These are phyloP conservation scores for Oryza meyeriana DNA, from an alignment of 176 grass and related monocot species.

Conservation along the genomic window DNA sequence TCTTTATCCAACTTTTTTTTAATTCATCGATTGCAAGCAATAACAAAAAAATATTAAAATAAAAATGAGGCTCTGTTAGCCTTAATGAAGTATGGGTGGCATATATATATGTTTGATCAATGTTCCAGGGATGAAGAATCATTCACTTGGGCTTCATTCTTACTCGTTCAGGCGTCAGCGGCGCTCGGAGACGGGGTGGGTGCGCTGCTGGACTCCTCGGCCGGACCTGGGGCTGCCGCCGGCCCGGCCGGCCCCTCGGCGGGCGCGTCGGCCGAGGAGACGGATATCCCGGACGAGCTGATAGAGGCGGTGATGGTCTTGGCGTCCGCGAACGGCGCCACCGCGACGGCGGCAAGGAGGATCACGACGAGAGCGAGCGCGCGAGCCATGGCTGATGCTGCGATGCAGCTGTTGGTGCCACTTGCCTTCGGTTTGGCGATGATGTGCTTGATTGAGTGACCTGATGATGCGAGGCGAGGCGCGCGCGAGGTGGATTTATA, in stretches of 20 bases:
- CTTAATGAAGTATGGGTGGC: neutral
- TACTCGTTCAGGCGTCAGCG: neutral
- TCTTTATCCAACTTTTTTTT: neutral
- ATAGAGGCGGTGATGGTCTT: neutral
- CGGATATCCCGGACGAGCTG: neutral
- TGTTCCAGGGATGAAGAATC: neutral
- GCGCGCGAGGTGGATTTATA: neutral
- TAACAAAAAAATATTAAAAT: neutral
- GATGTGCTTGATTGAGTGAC: neutral
- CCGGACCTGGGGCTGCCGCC: neutral
- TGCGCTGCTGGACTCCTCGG: neutral
- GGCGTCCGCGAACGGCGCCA: neutral
- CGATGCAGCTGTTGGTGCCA: neutral
- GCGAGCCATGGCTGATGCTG: neutral
- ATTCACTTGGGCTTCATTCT: neutral
- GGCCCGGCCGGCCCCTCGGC: neutral
- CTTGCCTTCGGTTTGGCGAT: neutral
- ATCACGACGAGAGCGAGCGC: conserved; percentile 12
- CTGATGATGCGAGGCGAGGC: neutral
- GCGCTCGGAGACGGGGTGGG: neutral
- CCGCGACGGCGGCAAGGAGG: conserved; percentile 17
- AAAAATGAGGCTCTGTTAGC: neutral
- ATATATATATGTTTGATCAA: neutral
- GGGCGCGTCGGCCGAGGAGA: neutral
- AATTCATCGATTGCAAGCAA: neutral